Conservation (phyloP, 2,329 filamentous ascomycete genomes). For the Penicillium sp. region DNA sequence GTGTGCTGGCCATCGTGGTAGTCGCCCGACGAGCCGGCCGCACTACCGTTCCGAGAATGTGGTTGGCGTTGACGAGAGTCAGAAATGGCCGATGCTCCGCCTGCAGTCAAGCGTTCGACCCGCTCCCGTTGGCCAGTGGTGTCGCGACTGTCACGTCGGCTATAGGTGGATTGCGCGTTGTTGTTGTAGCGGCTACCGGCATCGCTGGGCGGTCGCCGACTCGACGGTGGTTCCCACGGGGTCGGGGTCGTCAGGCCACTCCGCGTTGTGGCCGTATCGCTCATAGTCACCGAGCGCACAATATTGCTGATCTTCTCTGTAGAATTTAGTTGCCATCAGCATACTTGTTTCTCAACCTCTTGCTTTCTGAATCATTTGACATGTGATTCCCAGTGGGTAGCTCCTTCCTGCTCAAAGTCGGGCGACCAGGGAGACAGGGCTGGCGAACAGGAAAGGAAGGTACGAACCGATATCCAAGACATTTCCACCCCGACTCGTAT, state of each 20-base stretch:
- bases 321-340: slow-evolving; percentile 29
- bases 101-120: slow-evolving; percentile 48
- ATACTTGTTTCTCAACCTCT: not conserved
- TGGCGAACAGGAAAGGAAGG: not conserved
- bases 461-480: slow-evolving; percentile 82
- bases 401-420: not conserved
- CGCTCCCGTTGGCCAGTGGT: slow-evolving; percentile 45
- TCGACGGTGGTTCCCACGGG: slow-evolving; percentile 56
- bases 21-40: slow-evolving; percentile 72
- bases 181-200: slow-evolving; percentile 30
- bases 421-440: not conserved
- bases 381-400: not conserved
- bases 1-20: slow-evolving; percentile 76
- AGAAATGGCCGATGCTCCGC: slow-evolving; percentile 20
- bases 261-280: slow-evolving; percentile 58
- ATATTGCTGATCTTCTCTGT: slow-evolving; percentile 93
- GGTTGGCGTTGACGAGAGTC: slow-evolving; percentile 34
- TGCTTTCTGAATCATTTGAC: not conserved
- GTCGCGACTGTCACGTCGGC: slow-evolving; percentile 45
- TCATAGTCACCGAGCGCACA: slow-evolving; percentile 76
- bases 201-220: slow-evolving; percentile 37
- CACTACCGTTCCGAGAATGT: slow-evolving; percentile 78
- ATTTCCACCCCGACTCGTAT: slow-evolving; percentile 90
- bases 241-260: slow-evolving; percentile 60
- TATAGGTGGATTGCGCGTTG: slow-evolving; percentile 14